phyloP scores from a whole-genome alignment of 2,329 filamentous ascomycete genomes.

The Parastagonospora nodorum region DNA sequence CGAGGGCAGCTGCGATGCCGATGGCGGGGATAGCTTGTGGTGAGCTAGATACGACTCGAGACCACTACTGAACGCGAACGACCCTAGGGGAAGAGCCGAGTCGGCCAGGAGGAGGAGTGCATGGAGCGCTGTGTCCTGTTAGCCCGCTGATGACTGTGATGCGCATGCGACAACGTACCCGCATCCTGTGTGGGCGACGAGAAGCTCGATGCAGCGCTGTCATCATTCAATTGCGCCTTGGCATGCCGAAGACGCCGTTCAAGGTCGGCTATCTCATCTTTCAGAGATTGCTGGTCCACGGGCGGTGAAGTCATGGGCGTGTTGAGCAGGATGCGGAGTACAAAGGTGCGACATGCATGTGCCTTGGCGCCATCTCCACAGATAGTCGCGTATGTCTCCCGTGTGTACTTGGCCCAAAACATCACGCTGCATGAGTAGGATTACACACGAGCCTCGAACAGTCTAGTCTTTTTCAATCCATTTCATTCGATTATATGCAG shows the following conservation, averaged over 20 bases:
- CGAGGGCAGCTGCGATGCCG: conserved; percentile 44
- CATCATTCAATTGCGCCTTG: conserved; percentile 53
- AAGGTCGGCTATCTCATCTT: conserved; percentile 63
- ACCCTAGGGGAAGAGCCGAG: conserved; percentile 79
- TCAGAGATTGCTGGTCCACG: conserved; percentile 34
- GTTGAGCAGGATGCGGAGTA: conserved; percentile 12
- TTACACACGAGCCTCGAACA: not conserved
- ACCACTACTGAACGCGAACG: conserved; percentile 85
- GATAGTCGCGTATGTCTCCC: conserved; percentile 3
- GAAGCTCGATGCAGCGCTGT: conserved; percentile 3
- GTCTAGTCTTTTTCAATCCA: not conserved
- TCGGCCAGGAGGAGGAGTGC: conserved; percentile 79
- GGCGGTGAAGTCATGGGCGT: conserved; percentile 32
- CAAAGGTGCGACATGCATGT: conserved; percentile 9
- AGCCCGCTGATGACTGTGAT: not conserved
- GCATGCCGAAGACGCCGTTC: conserved; percentile 57
- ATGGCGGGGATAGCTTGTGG: conserved; percentile 47
- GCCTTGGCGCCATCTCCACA: conserved; percentile 28
- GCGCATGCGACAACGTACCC: conserved; percentile 14
- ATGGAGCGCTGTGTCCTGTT: conserved; percentile 53
- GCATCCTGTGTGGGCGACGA: conserved; percentile 18
- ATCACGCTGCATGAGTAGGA: not conserved
- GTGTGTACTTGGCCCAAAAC: not conserved
- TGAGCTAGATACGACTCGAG: conserved; percentile 83
- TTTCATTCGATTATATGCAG: not conserved